Percentiles rank a stretch among this genome's conserved stretches.
Evolutionary conservation across 192 early-diverging fungal species (phyloP).

Genomic region (Blastocladiella britannica): DNA sequence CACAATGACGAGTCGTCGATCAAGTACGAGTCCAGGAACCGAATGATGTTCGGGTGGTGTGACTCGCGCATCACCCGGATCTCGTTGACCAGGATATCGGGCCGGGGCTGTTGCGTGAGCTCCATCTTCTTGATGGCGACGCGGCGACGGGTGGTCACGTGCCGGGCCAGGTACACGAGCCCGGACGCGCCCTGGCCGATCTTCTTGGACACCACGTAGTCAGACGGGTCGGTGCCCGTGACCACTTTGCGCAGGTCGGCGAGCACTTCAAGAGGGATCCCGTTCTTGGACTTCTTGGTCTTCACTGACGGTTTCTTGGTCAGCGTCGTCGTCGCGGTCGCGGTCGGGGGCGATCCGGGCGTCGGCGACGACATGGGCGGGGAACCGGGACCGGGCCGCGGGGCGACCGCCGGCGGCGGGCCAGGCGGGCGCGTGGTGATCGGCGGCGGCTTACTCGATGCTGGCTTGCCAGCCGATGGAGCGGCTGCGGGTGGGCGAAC

Average conservation of each 20-base stretch:
- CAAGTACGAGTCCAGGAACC: constrained; percentile 82
- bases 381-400: not conserved
- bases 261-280: no score
- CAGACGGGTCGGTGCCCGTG: constrained; percentile 68
- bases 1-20: constrained; percentile 64
- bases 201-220: constrained; percentile 87
- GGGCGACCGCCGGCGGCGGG: not conserved
- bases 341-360: no score
- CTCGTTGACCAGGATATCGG: constrained; percentile 80
- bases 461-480: no score
- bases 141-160: constrained; percentile 44
- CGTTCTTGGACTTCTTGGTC: no score
- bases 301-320: no score
- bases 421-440: not conserved
- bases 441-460: no score
- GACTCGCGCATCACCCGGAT: constrained; percentile 87
- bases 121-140: constrained; percentile 93
- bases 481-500: no score
- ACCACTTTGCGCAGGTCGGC: constrained; percentile 25
- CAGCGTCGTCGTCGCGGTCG: no score
- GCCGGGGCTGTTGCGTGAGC: constrained; percentile 61
- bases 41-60: constrained; percentile 87
- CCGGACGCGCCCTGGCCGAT: constrained; percentile 96
- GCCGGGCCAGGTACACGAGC: constrained; percentile 85
- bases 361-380: no score